These are phyloP conservation scores for Fusarium brevicatenulatum DNA, from an alignment of 2,329 filamentous ascomycete species.

Conservation along the genomic window DNA sequence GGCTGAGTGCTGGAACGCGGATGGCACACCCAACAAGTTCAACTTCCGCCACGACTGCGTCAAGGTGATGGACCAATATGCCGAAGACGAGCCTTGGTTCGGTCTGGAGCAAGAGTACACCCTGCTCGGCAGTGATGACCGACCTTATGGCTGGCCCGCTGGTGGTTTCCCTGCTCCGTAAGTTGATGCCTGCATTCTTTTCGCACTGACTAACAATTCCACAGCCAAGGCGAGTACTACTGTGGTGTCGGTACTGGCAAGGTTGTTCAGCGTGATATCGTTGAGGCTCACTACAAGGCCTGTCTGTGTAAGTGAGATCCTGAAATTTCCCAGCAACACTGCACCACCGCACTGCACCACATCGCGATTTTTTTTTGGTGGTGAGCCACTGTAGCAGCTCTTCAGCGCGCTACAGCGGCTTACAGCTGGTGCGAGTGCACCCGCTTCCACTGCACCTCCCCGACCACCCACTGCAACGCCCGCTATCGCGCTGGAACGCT, in stretches of 20 bases:
- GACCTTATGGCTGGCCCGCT: constrained; percentile 79
- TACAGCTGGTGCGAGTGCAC: no score
- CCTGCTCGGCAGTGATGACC: constrained; percentile 77
- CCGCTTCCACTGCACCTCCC: no score
- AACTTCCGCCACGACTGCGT: constrained; percentile 95
- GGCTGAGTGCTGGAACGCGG: constrained; percentile 91
- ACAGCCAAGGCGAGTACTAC: constrained; percentile 57
- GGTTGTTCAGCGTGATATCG: no score
- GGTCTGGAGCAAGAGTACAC: constrained; percentile 98
- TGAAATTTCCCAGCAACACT: no score
- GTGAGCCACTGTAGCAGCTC: no score
- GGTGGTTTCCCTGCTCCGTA: constrained; percentile 86
- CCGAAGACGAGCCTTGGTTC: constrained; percentile 91
- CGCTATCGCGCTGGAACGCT: no score
- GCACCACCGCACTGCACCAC: no score
- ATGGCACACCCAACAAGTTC: constrained; percentile 97
- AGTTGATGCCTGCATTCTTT: not conserved
- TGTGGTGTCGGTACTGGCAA: constrained; percentile 71
- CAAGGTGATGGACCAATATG: constrained; percentile 89
- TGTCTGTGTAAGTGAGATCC: constrained; percentile 55
- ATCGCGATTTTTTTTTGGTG: no score
- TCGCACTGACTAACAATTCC: constrained; percentile 20
- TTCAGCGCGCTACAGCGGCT: no score
- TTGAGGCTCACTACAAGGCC: no score
- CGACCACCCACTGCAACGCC: no score